These are phyloP conservation scores for Dryas alaskensis DNA, from an alignment of 306 rosid species.

Conservation along the genomic window DNA sequence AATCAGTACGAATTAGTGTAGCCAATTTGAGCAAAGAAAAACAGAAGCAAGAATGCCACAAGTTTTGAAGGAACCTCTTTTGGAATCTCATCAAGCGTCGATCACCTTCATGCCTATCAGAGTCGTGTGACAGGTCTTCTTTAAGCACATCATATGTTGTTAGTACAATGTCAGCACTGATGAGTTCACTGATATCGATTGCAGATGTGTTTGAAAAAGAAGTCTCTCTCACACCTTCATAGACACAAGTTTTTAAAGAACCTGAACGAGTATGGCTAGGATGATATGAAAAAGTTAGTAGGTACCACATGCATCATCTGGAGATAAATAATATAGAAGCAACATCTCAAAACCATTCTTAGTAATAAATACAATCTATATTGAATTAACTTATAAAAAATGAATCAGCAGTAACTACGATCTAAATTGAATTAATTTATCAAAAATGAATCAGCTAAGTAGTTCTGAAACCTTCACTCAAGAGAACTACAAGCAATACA, in stretches of 20 bases:
- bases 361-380: neutral
- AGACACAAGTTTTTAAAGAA: slow-evolving; percentile 70
- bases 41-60: neutral
- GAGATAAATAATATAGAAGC: slow-evolving; percentile 5
- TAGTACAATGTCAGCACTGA: slow-evolving; percentile 73
- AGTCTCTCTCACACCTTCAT: slow-evolving; percentile 76
- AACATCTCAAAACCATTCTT: neutral
- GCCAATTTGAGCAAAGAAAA: slow-evolving; percentile 4
- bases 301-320: slow-evolving; percentile 15
- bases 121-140: slow-evolving; percentile 89
- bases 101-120: slow-evolving; percentile 92
- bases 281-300: slow-evolving; percentile 39
- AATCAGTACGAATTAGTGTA: neutral
- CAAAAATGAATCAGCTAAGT: neutral
- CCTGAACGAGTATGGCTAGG: slow-evolving; percentile 78
- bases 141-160: slow-evolving; percentile 92
- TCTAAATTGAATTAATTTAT: neutral
- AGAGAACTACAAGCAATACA: neutral
- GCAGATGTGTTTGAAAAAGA: slow-evolving; percentile 54
- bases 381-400: neutral
- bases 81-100: slow-evolving; percentile 83
- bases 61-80: slow-evolving; percentile 61
- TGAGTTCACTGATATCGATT: slow-evolving; percentile 61
- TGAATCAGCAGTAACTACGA: neutral
- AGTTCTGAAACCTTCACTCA: neutral